Conservation (phyloP, 176 grass and related monocot species). For the maize (Zea mays) region Zm-B73-REFERENCE-NAM-5.0 NC_050101.1:173797001-173797500, state of each 20-base stretch:
- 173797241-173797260: not conserved
- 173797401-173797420: not conserved
- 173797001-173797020: conserved; percentile 79
- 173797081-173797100: conserved; percentile 27
- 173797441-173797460: not conserved
- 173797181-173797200: not conserved
- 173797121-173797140: not conserved
- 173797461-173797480: not conserved
- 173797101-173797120: not conserved
- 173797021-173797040: conserved; percentile 86
- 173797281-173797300: not conserved
- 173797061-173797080: conserved; percentile 71
- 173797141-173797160: not conserved
- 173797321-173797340: no score
- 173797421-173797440: not conserved
- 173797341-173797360: no score
- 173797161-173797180: not conserved
- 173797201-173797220: not conserved
- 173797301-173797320: no score
- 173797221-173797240: not conserved
- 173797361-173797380: not conserved
- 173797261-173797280: not conserved
- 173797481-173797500: not conserved
- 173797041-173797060: conserved; percentile 98
- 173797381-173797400: not conserved